Evolutionary conservation across 2,329 filamentous ascomycete species (phyloP).

Genomic region (Periconia sp.): DNA sequence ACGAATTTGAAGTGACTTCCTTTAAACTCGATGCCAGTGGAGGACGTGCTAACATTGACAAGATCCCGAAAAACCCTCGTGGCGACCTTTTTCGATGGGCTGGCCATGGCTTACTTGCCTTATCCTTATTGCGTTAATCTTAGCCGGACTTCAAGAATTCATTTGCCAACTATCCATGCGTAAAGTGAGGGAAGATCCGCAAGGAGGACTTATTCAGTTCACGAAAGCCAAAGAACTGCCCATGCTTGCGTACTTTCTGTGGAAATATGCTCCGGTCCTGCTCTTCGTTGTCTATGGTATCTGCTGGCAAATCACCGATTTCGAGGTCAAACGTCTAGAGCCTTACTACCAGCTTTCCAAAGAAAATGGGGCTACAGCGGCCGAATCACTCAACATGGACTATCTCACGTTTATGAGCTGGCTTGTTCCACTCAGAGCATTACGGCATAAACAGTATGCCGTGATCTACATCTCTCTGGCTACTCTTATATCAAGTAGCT

Average conservation of each 20-base stretch:
- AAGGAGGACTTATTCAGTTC: slow-evolving; percentile 35
- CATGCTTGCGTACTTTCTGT: slow-evolving; percentile 36
- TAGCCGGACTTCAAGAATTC: slow-evolving; percentile 41
- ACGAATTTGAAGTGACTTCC: too few species aligned
- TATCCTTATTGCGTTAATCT: slow-evolving; percentile 32
- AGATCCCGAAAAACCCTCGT: slow-evolving; percentile 44
- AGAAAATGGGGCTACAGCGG: slow-evolving; percentile 39
- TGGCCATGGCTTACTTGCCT: slow-evolving; percentile 40
- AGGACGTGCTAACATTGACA: background rate
- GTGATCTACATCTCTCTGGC: slow-evolving; percentile 68
- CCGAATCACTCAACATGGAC: slow-evolving; percentile 68
- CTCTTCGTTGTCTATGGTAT: slow-evolving; percentile 53
- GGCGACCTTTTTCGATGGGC: slow-evolving; percentile 44
- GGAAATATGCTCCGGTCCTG: slow-evolving; percentile 48
- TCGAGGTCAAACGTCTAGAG: slow-evolving; percentile 54
- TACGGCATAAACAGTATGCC: slow-evolving; percentile 66
- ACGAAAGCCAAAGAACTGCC: slow-evolving; percentile 29
- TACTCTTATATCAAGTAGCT: slow-evolving; percentile 65
- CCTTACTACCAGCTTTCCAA: slow-evolving; percentile 50
- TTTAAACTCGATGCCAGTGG: background rate
- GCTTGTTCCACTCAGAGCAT: slow-evolving; percentile 63
- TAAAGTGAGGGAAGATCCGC: slow-evolving; percentile 14
- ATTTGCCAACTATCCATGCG: slow-evolving; percentile 39
- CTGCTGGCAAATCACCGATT: slow-evolving; percentile 54
- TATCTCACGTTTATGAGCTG: slow-evolving; percentile 71